Percentiles rank a stretch among this genome's conserved stretches.
Conservation (phyloP, 106 monocot genomes). For the Ottelia alismoides region DNA sequence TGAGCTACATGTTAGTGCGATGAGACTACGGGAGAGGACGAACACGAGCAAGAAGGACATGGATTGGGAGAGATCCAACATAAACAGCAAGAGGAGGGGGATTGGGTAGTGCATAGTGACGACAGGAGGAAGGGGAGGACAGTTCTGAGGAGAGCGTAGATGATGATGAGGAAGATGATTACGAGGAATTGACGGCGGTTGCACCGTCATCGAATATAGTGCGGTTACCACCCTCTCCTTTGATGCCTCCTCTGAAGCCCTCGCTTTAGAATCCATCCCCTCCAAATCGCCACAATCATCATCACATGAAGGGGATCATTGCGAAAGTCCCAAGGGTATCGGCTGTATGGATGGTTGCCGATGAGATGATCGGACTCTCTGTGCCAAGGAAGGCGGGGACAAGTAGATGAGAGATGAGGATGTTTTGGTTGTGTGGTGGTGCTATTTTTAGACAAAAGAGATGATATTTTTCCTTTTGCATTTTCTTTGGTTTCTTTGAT, state of each 20-base stretch:
- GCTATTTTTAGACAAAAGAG: background rate
- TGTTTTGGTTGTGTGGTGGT: background rate
- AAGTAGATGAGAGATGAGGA: constrained; percentile 19
- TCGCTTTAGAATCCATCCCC: constrained; percentile 7
- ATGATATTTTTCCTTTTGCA: background rate
- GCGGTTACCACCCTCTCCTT: background rate
- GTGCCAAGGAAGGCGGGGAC: constrained; percentile 89
- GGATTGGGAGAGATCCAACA: constrained; percentile 69
- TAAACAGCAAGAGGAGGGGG: constrained; percentile 66
- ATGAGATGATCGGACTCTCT: constrained; percentile 82
- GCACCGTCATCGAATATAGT: constrained; percentile 10
- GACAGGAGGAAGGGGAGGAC: constrained; percentile 34
- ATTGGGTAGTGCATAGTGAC: constrained; percentile 42
- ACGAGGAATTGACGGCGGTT: constrained; percentile 42
- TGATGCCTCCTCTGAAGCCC: constrained; percentile 10
- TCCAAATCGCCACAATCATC: constrained; percentile 9
- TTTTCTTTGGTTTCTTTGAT: background rate
- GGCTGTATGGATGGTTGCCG: constrained; percentile 46
- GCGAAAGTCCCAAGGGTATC: constrained; percentile 26
- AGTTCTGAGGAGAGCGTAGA: constrained; percentile 61
- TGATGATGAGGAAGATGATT: constrained; percentile 77
- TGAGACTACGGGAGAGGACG: constrained; percentile 41
- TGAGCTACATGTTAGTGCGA: no score
- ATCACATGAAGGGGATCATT: constrained; percentile 35
- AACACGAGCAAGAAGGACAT: constrained; percentile 72